A percentile compares a stretch with the other conserved stretches of the same genome.
Evolutionary conservation across 2,329 filamentous ascomycete species (phyloP).

Genomic region (Elsinoe arachidis): DNA sequence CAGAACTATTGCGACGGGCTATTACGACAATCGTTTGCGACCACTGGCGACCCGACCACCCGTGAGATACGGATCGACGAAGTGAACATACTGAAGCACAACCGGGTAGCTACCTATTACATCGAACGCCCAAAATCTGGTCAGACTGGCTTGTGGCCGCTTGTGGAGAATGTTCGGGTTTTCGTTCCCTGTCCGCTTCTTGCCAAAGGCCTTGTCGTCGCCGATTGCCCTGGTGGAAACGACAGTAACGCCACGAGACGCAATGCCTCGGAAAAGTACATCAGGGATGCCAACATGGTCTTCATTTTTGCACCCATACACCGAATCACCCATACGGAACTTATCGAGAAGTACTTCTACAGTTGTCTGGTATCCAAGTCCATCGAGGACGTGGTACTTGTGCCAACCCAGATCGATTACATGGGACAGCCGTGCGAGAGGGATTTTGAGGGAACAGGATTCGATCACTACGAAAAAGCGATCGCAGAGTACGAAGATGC

Average conservation of each 20-base stretch:
- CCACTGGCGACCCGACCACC: not conserved
- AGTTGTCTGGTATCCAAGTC: not conserved
- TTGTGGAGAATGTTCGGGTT: not conserved
- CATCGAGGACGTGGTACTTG: not conserved
- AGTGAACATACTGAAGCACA: not conserved
- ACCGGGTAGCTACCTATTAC: not conserved
- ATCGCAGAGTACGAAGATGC: not conserved
- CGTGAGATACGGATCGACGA: not conserved
- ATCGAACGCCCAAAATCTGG: not conserved
- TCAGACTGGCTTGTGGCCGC: not conserved
- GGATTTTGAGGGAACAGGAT: not conserved
- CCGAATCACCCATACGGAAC: not conserved
- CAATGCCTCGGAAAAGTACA: not conserved
- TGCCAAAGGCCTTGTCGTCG: not conserved
- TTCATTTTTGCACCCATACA: not conserved
- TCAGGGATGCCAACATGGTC: not conserved
- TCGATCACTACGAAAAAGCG: not conserved
- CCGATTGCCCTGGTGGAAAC: slow-evolving; percentile 10
- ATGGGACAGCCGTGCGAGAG: not conserved
- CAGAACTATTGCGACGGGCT: not conserved
- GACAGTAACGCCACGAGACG: slow-evolving; percentile 9
- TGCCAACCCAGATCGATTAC: not conserved
- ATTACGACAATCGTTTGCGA: not conserved
- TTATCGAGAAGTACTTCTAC: not conserved
- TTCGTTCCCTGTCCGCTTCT: slow-evolving; percentile 3